Base-by-base conservation (phyloP, 192 early-diverging fungal species). In the Mortierella hygrophila region DNA sequence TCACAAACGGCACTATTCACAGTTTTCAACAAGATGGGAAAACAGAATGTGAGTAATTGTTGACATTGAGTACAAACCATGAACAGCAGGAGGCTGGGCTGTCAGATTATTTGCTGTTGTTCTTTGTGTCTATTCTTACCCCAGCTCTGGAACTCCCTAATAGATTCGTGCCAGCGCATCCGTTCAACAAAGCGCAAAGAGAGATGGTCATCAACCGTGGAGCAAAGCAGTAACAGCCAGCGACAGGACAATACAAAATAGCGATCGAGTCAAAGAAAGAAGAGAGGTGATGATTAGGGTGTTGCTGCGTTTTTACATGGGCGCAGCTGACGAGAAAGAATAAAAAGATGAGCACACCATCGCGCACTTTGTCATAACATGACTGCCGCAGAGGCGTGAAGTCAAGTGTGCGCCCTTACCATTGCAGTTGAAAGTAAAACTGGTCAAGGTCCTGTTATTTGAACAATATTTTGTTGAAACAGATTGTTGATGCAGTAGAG, bases 131-230 rank as follows among this genome's bases (percentile, higher is more conserved):
- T 71, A 21, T 32, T 76, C 60, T 60, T 86, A 86, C 84, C 84
- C 84, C 84, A 86, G 55, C 84, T 86, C 46, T 86, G 84, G 26
- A 86, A 86, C 76, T 86, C 84, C 84, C 84, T 86, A 73, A 8
- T 70, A 60, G 57, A 72, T 7, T 46, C 44, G 60, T 65, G 60
- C 60, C 60, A 72, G 29, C 44, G 29, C n/a, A 41, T 38, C 42
- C 69, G 13, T 38, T 70, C 69, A 5, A 38, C 38, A 35, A 29
- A 49, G 13, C 1, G 13, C 13, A 15, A 15, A 0, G 44, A 49
- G 42, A 72, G n/a, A 32, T 29, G n/a, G 42, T 21, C 42, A 46
- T 72, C 23, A 32, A 47, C 46, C n/a, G 21, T 23, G 23, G 69
- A 70, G 15, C 2, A 46, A 52, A 73, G 46, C 29, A 63, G 60